Base-by-base conservation (phyloP, 352 stramenopile genomes). In the Phytopythium vexans region DNA sequence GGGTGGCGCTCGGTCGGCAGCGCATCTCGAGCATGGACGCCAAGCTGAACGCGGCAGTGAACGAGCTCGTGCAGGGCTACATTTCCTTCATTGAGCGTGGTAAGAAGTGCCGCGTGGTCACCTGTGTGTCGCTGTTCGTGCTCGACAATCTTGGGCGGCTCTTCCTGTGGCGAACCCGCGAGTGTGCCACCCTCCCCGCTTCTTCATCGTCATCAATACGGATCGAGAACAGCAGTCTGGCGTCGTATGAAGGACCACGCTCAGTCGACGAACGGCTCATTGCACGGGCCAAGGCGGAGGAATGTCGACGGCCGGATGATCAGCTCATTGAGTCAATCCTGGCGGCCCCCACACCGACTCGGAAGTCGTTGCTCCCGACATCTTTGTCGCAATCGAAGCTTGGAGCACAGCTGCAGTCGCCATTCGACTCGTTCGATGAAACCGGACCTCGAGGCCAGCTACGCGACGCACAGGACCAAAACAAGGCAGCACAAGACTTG, bases 291-390 rank as follows among this genome's bases (percentile, higher is more conserved):
- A 77, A 77, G 52, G 68, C 70, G 11, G 77, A 90, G 42, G 73
- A 64, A 1, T 55, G 60, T 11, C 73, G 65, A 15, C 64, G 66
- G 12, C 78, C 80, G 0, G 77, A 93, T 31, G 78, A 89, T n/a
- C 61, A 70, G 3, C 46, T 87, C 9, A 72, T 93, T 34, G 70
- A 91, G 10, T 76, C 80, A n/a, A 93, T 93, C 44, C 56, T 93
- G 54, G 59, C 76, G 21, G 72, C 78, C 14, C 73, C 77, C 10
- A 82, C 71, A 11, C 70, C 66, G 6, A 57, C 62, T 12, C 57
- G 60, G 14, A 66, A 70, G 7, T 64, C 61, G 35, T 21, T 81
- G 10, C 49, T 82, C 8, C 34, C 62, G 7, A 31, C 59, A n/a
- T 73, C 69, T 4, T 52, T 69, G 3, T 77, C 70, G 1, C 56